Evolutionary conservation across 768 basidiomycete species (phyloP).

Genomic region (Mycena capillaripes): DNA sequence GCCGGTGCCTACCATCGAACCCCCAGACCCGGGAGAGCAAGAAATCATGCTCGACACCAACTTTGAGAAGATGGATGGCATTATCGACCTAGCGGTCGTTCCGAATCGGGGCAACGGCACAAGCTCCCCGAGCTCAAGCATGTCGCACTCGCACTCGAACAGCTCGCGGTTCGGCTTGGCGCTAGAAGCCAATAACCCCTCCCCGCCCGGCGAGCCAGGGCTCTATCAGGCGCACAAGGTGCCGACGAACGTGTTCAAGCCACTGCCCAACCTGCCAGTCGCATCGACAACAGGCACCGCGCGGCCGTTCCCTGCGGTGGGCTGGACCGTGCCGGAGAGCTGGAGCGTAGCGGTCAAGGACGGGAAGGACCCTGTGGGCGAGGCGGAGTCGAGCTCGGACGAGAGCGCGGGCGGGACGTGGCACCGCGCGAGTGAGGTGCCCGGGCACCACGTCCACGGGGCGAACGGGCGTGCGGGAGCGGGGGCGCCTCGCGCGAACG

Average conservation of each 20-base stretch:
- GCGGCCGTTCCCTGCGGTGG: not conserved
- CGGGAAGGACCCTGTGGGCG: constrained; percentile 47
- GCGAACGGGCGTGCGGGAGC: not conserved
- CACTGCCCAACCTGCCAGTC: constrained; percentile 26
- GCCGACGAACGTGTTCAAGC: constrained; percentile 64
- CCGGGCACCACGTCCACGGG: constrained; percentile 51
- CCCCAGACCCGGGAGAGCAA: constrained; percentile 48
- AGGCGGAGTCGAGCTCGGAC: constrained; percentile 48
- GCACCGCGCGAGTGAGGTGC: constrained; percentile 35
- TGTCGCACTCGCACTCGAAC: constrained; percentile 50
- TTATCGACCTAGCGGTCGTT: constrained; percentile 67
- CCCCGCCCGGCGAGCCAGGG: constrained; percentile 45
- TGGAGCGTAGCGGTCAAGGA: constrained; percentile 75
- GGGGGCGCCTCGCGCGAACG: not conserved
- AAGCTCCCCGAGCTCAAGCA: constrained; percentile 52
- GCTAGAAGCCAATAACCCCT: constrained; percentile 57
- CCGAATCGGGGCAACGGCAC: constrained; percentile 46
- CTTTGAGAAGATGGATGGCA: constrained; percentile 85
- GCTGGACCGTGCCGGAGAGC: constrained; percentile 82
- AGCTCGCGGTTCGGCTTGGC: constrained; percentile 43
- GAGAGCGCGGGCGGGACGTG: constrained; percentile 38
- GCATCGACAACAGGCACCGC: not conserved
- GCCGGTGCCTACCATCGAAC: constrained; percentile 48
- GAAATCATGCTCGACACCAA: constrained; percentile 74
- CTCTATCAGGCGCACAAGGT: constrained; percentile 45